These are phyloP conservation scores for Linnemannia exigua DNA, from an alignment of 192 early-diverging fungal genomes.

Conservation along the genomic window DNA sequence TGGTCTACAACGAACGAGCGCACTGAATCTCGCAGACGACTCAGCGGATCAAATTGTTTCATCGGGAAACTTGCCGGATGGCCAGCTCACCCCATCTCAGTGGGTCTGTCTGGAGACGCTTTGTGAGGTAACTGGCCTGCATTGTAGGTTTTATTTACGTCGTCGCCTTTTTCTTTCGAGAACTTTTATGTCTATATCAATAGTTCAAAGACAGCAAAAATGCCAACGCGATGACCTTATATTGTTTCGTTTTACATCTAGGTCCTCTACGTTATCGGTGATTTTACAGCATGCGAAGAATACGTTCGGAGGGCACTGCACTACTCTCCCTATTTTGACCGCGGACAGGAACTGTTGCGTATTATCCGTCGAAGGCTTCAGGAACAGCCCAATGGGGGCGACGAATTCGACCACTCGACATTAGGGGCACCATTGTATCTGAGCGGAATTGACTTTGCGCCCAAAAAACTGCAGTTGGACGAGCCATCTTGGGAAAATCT, in stretches of 20 bases:
- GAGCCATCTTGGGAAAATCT: constrained; percentile 29
- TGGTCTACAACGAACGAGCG: constrained; percentile 11
- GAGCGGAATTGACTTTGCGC: not conserved
- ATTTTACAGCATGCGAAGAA: constrained; percentile 54
- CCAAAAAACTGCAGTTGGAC: constrained; percentile 23
- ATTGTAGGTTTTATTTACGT: not conserved
- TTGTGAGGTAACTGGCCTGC: constrained; percentile 29
- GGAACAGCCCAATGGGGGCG: not conserved
- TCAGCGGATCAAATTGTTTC: not conserved
- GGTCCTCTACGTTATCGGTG: constrained; percentile 62
- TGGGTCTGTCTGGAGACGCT: constrained; percentile 47
- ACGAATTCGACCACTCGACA: not conserved
- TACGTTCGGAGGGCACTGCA: constrained; percentile 42
- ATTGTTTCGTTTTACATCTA: constrained; percentile 9
- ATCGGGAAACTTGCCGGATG: not conserved
- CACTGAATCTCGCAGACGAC: not conserved
- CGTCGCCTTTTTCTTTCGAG: too few species aligned
- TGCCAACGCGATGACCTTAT: not conserved
- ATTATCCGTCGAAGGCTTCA: constrained; percentile 13
- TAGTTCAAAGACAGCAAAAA: not conserved
- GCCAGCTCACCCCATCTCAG: constrained; percentile 45
- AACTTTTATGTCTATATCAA: too few species aligned
- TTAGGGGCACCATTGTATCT: not conserved
- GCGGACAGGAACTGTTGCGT: constrained; percentile 37
- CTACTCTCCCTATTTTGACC: constrained; percentile 44